A percentile compares a stretch with the other conserved stretches of the same genome.
Evolutionary conservation across 192 early-diverging fungal genomes (phyloP).

Genomic region (Podila horticola): DNA sequence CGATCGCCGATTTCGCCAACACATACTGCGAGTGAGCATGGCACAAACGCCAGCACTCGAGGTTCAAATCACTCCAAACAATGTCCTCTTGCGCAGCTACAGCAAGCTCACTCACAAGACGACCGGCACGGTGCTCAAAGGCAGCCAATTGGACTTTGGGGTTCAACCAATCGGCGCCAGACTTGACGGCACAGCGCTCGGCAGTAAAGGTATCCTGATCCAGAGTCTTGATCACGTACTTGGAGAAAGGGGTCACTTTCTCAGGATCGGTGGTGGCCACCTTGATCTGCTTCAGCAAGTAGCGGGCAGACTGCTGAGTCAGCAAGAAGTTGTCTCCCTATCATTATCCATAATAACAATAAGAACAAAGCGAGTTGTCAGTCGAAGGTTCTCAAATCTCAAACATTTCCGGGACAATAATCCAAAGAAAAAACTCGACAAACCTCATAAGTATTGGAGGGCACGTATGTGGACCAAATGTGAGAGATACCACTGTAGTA

Average conservation of each 20-base stretch:
- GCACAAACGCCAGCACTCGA: conserved; percentile 74
- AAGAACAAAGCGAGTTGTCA: too few relatives aligned
- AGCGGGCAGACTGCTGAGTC: conserved; percentile 78
- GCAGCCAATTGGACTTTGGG: conserved; percentile 67
- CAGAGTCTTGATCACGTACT: conserved; percentile 45
- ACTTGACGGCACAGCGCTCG: conserved; percentile 28
- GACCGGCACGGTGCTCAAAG: conserved; percentile 75
- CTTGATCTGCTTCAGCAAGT: conserved; percentile 72
- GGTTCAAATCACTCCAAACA: conserved; percentile 75
- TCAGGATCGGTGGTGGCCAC: conserved; percentile 50
- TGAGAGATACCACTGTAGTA: conserved; percentile 74
- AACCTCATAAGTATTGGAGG: conserved; percentile 67
- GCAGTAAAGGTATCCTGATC: conserved; percentile 29
- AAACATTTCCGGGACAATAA: too few relatives aligned
- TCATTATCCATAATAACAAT: neutral
- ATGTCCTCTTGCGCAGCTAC: conserved; percentile 59
- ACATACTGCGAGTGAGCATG: conserved; percentile 83
- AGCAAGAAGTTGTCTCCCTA: conserved; percentile 78
- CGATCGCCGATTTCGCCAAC: conserved; percentile 69
- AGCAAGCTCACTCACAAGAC: conserved; percentile 68
- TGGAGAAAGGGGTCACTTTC: conserved; percentile 33
- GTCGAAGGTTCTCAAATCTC: too few relatives aligned
- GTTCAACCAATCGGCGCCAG: conserved; percentile 55
- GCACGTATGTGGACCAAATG: conserved; percentile 67
- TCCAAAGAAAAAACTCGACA: conserved; percentile 17